Percentiles rank a stretch among this genome's conserved stretches.
These are phyloP conservation scores for Scheffersomyces titani DNA, from an alignment of 1,139 yeast genomes.

Conservation along the genomic window DNA sequence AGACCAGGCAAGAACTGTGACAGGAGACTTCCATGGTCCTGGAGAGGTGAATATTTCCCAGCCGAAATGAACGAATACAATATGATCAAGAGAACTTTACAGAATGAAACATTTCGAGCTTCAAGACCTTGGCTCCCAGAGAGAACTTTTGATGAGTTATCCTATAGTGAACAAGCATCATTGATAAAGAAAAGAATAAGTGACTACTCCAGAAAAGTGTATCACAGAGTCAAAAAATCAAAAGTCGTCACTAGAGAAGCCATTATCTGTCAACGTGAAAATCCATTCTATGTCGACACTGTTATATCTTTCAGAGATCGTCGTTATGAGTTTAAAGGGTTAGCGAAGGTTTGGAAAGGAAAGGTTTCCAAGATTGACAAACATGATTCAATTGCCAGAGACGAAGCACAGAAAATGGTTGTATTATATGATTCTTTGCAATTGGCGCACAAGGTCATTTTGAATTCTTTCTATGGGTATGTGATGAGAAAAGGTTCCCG, in stretches of 20 bases:
- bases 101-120: conserved; percentile 76
- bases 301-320: conserved; percentile 95
- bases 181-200: conserved; percentile 76
- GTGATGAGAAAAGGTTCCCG: conserved; percentile 99
- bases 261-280: conserved; percentile 94
- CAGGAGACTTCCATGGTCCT: conserved; percentile 89
- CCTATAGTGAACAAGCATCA: conserved; percentile 76
- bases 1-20: conserved; percentile 95
- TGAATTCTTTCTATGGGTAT: conserved; percentile 96
- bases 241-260: conserved; percentile 90
- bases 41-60: conserved; percentile 97
- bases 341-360: conserved; percentile 93
- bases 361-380: conserved; percentile 59
- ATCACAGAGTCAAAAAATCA: conserved; percentile 77
- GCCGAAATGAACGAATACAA: conserved; percentile 90
- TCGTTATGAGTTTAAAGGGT: conserved; percentile 91
- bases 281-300: conserved; percentile 94
- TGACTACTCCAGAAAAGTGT: conserved; percentile 83
- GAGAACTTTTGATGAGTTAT: conserved; percentile 70
- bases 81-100: conserved; percentile 83
- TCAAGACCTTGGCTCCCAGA: conserved; percentile 55
- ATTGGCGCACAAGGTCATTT: conserved; percentile 93
- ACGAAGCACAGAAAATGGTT: conserved; percentile 92
- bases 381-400: conserved; percentile 58
- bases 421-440: conserved; percentile 93